Evolutionary conservation across 345 rosid genomes (phyloP).

Genomic region (Carallia pectinifolia): DNA sequence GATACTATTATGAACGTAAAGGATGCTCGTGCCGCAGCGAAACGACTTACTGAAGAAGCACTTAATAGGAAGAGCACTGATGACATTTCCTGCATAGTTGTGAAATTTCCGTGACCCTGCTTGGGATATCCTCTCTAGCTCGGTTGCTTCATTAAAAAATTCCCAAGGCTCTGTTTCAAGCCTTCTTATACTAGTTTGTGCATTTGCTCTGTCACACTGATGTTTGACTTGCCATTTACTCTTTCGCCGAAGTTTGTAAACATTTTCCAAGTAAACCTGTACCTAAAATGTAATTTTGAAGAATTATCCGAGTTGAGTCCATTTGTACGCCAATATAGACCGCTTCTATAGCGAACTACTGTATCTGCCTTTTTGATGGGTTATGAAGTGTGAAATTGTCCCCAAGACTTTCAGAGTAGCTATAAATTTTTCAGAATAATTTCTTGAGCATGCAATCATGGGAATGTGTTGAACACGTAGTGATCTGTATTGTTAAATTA

Average conservation of each 20-base stretch:
- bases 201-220: constrained; percentile 9
- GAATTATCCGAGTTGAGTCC: no score
- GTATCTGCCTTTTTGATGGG: no score
- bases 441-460: no score
- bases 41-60: constrained; percentile 79
- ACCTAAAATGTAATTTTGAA: no score
- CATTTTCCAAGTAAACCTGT: no score
- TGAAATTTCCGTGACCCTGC: constrained; percentile 53
- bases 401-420: no score
- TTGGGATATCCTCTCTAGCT: constrained; percentile 1
- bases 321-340: no score
- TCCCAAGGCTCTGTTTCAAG: not conserved
- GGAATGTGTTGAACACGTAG: no score
- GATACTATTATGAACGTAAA: constrained; percentile 58
- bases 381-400: no score
- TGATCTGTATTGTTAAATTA: no score
- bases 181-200: not conserved
- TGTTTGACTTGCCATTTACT: not conserved
- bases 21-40: constrained; percentile 88
- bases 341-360: no score
- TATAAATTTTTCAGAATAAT: no score
- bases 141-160: not conserved
- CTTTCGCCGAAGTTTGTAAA: not conserved
- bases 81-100: constrained; percentile 82
- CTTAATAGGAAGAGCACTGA: constrained; percentile 67